Percentiles rank a stretch among this genome's conserved stretches.
Conservation (phyloP, 208 protist genomes). For the Endotrypanum monterogeii region DNA sequence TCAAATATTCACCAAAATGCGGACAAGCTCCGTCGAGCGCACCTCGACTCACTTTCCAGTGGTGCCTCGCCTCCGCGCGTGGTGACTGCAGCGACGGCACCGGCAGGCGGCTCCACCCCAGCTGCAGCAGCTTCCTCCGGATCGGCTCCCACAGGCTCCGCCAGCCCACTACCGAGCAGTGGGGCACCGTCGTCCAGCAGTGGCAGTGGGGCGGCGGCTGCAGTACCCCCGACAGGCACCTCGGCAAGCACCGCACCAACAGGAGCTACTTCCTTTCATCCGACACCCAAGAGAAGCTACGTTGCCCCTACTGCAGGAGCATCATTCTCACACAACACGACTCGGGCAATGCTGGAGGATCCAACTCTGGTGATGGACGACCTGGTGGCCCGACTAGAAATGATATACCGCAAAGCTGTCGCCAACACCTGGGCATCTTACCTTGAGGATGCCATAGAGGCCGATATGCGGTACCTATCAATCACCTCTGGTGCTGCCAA, state of each 20-base stretch:
- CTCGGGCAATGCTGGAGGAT: conserved; percentile 25
- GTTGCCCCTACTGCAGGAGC: not conserved
- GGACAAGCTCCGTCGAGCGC: conserved; percentile 23
- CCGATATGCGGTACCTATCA: conserved; percentile 9
- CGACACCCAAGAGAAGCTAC: not conserved
- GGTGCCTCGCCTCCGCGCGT: conserved; percentile 4
- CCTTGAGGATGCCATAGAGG: conserved; percentile 45
- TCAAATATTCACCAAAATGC: conserved; percentile 31
- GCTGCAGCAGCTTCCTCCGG: not conserved
- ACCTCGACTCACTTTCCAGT: conserved; percentile 5
- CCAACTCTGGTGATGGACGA: conserved; percentile 61
- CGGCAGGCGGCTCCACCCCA: conserved; percentile 3
- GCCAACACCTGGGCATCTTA: conserved; percentile 58
- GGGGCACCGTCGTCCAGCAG: not conserved
- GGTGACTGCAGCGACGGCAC: not conserved
- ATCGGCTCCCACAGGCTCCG: not conserved
- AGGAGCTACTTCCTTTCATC: not conserved
- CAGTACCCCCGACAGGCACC: not conserved
- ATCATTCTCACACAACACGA: conserved; percentile 4
- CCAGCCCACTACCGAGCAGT: not conserved
- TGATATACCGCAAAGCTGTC: conserved; percentile 53
- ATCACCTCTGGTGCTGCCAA: not conserved
- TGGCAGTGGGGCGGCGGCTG: not conserved
- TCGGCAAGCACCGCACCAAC: not conserved
- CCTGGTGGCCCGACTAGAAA: conserved; percentile 56